These are phyloP conservation scores for Fonsecaea pugnacius DNA, from an alignment of 2,329 filamentous ascomycete genomes.

Conservation along the genomic window DNA sequence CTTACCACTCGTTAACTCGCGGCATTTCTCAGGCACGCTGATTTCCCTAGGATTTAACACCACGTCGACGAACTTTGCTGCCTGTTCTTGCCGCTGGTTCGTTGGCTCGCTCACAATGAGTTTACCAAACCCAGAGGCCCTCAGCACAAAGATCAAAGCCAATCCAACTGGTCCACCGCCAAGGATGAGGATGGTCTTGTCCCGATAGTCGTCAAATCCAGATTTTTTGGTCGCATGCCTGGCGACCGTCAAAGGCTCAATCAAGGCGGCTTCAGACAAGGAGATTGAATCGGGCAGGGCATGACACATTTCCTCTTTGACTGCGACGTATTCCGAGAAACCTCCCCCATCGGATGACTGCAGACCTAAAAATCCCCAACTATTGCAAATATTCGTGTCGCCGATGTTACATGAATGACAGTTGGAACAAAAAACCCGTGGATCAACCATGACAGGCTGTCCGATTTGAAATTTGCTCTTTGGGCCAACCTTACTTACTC, in stretches of 20 bases:
- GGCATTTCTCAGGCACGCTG: slow-evolving; percentile 49
- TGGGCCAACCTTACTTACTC: slow-evolving; percentile 53
- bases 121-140: slow-evolving; percentile 46
- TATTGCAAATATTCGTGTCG: slow-evolving; percentile 58
- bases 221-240: slow-evolving; percentile 60
- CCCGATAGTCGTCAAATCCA: slow-evolving; percentile 46
- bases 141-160: slow-evolving; percentile 52
- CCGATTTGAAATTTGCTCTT: slow-evolving; percentile 54
- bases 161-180: slow-evolving; percentile 61
- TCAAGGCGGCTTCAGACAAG: slow-evolving; percentile 57
- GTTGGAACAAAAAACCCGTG: slow-evolving; percentile 59
- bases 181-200: slow-evolving; percentile 53
- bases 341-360: slow-evolving; percentile 55
- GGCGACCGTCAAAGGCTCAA: slow-evolving; percentile 60
- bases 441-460: slow-evolving; percentile 55
- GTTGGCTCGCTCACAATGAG: slow-evolving; percentile 60
- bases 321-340: slow-evolving; percentile 55
- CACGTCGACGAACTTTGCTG: slow-evolving; percentile 56
- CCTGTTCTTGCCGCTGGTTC: slow-evolving; percentile 53
- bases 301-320: slow-evolving; percentile 52
- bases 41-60: slow-evolving; percentile 56
- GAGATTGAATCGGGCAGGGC: slow-evolving; percentile 56
- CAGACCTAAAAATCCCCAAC: slow-evolving; percentile 57
- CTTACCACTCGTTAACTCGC: slow-evolving; percentile 41
- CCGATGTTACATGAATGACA: slow-evolving; percentile 57